phyloP scores from a whole-genome alignment of 2,329 filamentous ascomycete genomes.

The Gremmenia infestans region DNA sequence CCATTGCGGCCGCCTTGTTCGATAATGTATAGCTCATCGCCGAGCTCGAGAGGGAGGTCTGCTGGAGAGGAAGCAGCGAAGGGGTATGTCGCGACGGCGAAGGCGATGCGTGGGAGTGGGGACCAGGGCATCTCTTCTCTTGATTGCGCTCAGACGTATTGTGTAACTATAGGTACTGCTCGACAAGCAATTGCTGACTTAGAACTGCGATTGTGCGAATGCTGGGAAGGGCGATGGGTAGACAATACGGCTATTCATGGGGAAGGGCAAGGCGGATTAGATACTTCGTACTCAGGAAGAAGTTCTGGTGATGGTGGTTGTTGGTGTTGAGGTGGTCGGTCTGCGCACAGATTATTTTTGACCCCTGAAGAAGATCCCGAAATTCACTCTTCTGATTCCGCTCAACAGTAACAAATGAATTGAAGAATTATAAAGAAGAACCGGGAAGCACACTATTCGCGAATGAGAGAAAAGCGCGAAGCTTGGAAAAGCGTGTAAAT shows the following conservation, averaged over 20 bases:
- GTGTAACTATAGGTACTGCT: background rate
- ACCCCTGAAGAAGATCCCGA: background rate
- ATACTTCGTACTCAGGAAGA: background rate
- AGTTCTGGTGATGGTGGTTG: background rate
- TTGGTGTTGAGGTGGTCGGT: background rate
- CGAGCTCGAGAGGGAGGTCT: conserved; percentile 93
- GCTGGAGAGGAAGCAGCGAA: conserved; percentile 82
- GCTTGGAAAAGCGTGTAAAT: too few relatives aligned
- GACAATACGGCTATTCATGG: conserved; percentile 10
- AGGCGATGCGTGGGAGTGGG: conserved; percentile 93
- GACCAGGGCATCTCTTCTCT: conserved; percentile 76
- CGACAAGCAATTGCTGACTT: background rate
- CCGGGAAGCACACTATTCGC: too few relatives aligned
- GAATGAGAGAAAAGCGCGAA: too few relatives aligned
- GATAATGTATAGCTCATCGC: conserved; percentile 98
- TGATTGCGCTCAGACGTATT: background rate
- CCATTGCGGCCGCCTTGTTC: conserved; percentile 83
- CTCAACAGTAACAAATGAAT: too few relatives aligned
- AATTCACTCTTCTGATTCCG: background rate
- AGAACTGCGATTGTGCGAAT: too few relatives aligned
- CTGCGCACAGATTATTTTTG: background rate
- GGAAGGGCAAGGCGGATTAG: background rate
- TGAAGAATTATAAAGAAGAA: too few relatives aligned
- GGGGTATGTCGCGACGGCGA: conserved; percentile 92
- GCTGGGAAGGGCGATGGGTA: conserved; percentile 5